Evolutionary conservation across 495 filamentous ascomycete species (phyloP).

Genomic region (Neurospora terricola): DNA sequence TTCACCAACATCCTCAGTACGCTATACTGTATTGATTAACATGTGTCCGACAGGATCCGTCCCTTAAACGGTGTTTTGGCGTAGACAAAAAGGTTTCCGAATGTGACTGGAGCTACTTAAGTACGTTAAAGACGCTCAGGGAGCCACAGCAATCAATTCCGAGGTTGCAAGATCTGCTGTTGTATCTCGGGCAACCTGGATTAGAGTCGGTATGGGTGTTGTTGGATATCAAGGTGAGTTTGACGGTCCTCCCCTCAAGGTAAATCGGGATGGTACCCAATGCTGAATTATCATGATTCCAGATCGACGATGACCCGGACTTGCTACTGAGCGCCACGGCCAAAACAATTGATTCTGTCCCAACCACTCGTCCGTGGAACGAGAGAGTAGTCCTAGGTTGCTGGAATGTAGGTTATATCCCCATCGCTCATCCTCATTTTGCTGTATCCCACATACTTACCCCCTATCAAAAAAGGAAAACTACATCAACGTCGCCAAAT

Average conservation of each 20-base stretch:
- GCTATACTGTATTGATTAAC: not conserved
- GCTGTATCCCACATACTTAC: not conserved
- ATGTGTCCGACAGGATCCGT: conserved; percentile 49
- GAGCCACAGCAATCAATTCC: conserved; percentile 65
- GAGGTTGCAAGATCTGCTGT: conserved; percentile 62
- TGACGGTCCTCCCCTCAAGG: not conserved
- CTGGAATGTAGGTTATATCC: conserved; percentile 52
- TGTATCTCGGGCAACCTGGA: conserved; percentile 52
- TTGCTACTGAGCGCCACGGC: conserved; percentile 58
- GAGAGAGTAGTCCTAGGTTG: conserved; percentile 65
- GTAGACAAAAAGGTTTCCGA: conserved; percentile 58
- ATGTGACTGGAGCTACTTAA: conserved; percentile 63
- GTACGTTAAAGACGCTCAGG: conserved; percentile 53
- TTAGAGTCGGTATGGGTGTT: conserved; percentile 65
- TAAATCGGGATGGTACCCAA: not conserved
- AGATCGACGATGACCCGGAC: conserved; percentile 58
- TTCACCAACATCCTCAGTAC: not conserved
- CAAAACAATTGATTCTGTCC: conserved; percentile 46
- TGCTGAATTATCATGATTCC: not conserved
- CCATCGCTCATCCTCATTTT: not conserved
- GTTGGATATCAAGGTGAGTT: conserved; percentile 73
- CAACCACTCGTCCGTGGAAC: conserved; percentile 49
- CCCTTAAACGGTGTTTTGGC: conserved; percentile 72
- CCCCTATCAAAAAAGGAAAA: conserved; percentile 32
- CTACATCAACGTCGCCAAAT: conserved; percentile 48